Conservation (phyloP, 805 yeast genomes). For the Candida qinlingensis region DNA sequence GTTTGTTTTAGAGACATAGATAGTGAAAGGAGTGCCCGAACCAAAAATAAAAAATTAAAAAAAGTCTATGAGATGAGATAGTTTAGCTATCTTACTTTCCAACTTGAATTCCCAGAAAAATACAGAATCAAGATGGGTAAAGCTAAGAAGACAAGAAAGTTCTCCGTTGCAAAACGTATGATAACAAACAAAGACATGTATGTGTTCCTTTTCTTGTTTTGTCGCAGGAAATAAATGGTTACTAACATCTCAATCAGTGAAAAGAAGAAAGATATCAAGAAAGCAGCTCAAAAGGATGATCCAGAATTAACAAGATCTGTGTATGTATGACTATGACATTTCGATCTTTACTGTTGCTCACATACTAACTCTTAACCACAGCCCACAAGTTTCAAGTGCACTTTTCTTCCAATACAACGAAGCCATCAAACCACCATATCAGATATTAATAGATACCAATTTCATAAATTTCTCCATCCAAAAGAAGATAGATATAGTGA, state of each 20-base stretch:
- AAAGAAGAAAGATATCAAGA: slow-evolving; percentile 36
- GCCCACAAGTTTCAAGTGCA: slow-evolving; percentile 93
- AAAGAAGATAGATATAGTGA: slow-evolving; percentile 89
- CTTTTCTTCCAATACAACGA: slow-evolving; percentile 90
- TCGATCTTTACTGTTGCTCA: background rate
- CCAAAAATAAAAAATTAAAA: too few species aligned
- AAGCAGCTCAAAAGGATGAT: slow-evolving; percentile 46
- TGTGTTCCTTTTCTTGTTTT: slow-evolving; percentile 14
- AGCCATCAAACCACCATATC: slow-evolving; percentile 97
- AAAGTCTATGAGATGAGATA: too few species aligned
- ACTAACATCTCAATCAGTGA: slow-evolving; percentile 21
- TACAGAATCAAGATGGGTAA: slow-evolving; percentile 64
- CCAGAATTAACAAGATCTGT: slow-evolving; percentile 69
- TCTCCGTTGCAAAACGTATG: slow-evolving; percentile 86
- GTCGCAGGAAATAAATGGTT: background rate
- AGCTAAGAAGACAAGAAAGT: slow-evolving; percentile 94
- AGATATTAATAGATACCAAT: slow-evolving; percentile 92
- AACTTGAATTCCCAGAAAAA: too few species aligned
- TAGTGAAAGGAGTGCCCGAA: too few species aligned
- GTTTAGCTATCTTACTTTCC: too few species aligned
- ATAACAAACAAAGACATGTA: slow-evolving; percentile 63
- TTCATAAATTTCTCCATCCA: slow-evolving; percentile 95
- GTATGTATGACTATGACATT: background rate
- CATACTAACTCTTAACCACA: slow-evolving; percentile 15
- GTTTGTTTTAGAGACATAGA: too few species aligned